Evolutionary conservation across 2,329 filamentous ascomycete species (phyloP).

Genomic region (Fusarium abutilonis): DNA sequence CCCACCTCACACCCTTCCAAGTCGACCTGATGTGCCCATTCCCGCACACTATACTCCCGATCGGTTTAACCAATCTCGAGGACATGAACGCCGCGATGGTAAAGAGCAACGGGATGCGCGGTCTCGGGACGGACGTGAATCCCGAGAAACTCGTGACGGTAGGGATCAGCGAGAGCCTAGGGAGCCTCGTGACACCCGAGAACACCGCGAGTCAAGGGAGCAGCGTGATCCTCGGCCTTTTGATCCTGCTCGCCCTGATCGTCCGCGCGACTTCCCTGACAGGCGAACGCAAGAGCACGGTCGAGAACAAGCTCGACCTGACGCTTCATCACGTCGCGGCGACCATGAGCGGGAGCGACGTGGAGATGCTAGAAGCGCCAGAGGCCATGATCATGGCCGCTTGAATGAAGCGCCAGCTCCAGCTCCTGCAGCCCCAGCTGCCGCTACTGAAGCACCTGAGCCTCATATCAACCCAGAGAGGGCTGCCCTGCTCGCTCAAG

Average conservation of each 20-base stretch:
- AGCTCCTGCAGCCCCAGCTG: conserved; percentile 42
- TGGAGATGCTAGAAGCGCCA: conserved; percentile 45
- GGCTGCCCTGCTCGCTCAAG: conserved; percentile 59
- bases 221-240: conserved; percentile 50
- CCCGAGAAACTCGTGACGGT: conserved; percentile 42
- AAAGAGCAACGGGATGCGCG: conserved; percentile 51
- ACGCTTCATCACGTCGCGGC: conserved; percentile 51
- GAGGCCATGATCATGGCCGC: conserved; percentile 45
- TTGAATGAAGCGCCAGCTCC: conserved; percentile 45
- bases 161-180: conserved; percentile 50
- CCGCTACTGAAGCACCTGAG: conserved; percentile 49
- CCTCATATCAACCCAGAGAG: conserved; percentile 66
- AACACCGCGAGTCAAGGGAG: conserved; percentile 51
- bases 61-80: conserved; percentile 55
- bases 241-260: conserved; percentile 55
- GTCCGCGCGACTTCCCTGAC: conserved; percentile 57
- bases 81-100: conserved; percentile 53
- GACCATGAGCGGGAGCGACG: conserved; percentile 57
- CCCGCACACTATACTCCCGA: conserved; percentile 59
- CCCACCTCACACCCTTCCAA: conserved; percentile 60
- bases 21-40: conserved; percentile 66
- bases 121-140: conserved; percentile 48
- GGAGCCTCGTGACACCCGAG: conserved; percentile 54
- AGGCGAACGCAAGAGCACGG: conserved; percentile 54
- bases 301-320: conserved; percentile 42